These are phyloP conservation scores for Aurifilum marmelostoma DNA, from an alignment of 2,329 filamentous ascomycete species.

Conservation along the genomic window DNA sequence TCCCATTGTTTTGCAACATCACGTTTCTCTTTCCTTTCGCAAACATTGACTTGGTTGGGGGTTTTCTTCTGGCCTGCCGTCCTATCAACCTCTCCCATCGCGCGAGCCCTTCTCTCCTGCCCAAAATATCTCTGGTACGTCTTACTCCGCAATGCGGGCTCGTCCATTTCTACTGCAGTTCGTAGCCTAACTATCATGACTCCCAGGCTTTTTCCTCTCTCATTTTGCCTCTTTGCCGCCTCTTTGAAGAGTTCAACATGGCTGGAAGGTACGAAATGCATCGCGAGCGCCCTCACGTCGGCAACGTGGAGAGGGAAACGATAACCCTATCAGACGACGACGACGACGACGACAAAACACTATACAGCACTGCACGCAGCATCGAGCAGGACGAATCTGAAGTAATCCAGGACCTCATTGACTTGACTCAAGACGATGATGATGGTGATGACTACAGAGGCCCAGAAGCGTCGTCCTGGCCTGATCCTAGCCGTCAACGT, in stretches of 20 bases:
- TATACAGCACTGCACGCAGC: neutral
- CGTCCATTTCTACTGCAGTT: neutral
- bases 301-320: neutral
- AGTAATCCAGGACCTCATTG: neutral
- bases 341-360: neutral
- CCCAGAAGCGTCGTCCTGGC: neutral
- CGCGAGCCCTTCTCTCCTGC: neutral
- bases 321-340: neutral
- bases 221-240: neutral
- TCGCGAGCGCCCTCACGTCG: neutral
- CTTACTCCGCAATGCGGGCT: neutral
- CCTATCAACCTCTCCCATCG: neutral
- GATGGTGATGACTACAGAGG: neutral
- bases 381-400: neutral
- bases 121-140: neutral
- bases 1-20: neutral
- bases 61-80: neutral
- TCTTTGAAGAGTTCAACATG: neutral
- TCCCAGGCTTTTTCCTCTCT: neutral
- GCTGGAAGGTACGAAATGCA: neutral
- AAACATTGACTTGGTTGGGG: neutral
- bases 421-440: slow-evolving; percentile 7
- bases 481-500: neutral
- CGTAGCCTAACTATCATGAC: neutral
- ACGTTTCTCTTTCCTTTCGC: neutral